These are phyloP conservation scores for Tubosaeta brunneosetosa DNA, from an alignment of 768 basidiomycete species.

Conservation along the genomic window DNA sequence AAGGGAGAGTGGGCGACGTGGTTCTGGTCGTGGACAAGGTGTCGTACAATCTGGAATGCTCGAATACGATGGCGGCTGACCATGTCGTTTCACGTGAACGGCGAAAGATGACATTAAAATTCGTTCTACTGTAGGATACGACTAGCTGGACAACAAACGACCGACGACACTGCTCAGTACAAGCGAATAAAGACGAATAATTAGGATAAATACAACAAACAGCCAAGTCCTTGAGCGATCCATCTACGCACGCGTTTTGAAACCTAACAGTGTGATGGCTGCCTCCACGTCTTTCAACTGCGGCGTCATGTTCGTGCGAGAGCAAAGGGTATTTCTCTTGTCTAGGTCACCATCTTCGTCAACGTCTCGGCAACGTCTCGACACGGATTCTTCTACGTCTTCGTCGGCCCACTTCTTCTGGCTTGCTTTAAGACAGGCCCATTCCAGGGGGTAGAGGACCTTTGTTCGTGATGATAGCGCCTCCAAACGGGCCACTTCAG, in stretches of 20 bases:
- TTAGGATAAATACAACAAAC: conserved; percentile 17
- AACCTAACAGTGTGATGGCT: conserved; percentile 33
- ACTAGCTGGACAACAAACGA: conserved; percentile 11
- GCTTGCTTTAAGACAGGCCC: conserved; percentile 60
- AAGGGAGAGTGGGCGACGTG: conserved; percentile 16
- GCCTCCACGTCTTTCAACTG: conserved; percentile 35
- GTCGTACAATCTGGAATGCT: not conserved
- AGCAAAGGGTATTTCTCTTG: not conserved
- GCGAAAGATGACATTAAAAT: not conserved
- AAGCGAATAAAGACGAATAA: conserved; percentile 30
- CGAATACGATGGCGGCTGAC: conserved; percentile 20
- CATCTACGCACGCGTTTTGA: conserved; percentile 21
- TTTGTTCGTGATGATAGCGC: conserved; percentile 32
- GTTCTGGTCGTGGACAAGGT: not conserved
- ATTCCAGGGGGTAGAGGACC: conserved; percentile 58
- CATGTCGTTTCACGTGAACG: conserved; percentile 16
- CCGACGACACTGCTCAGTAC: not conserved
- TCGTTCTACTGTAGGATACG: not conserved
- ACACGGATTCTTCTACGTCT: conserved; percentile 12
- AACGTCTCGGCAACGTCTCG: conserved; percentile 1
- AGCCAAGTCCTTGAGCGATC: not conserved
- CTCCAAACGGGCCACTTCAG: conserved; percentile 24
- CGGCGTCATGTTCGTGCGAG: conserved; percentile 1
- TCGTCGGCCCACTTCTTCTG: conserved; percentile 25
- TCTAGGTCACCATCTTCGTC: conserved; percentile 5